Conservation (phyloP, 108 stramenopile genomes). For the Cyclotella sp. region DNA sequence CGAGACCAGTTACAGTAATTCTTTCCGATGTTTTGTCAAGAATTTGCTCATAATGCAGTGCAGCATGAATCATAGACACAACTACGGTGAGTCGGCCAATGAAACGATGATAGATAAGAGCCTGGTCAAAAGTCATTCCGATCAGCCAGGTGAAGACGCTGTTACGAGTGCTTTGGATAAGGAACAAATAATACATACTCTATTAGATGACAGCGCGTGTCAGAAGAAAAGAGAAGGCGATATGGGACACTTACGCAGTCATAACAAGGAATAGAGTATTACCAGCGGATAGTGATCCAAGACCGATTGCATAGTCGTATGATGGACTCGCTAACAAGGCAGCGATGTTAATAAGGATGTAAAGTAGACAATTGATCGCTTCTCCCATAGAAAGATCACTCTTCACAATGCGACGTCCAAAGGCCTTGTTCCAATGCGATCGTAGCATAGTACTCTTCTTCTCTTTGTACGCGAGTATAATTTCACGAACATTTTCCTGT, state of each 20-base stretch:
- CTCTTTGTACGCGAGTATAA: constrained; percentile 28
- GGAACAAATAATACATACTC: background rate
- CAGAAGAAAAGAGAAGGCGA: background rate
- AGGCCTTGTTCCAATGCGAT: constrained; percentile 7
- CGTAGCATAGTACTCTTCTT: constrained; percentile 28
- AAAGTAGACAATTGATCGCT: constrained; percentile 20
- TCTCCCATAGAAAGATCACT: constrained; percentile 20
- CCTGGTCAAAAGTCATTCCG: constrained; percentile 36
- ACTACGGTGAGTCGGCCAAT: constrained; percentile 30
- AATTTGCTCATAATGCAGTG: constrained; percentile 25
- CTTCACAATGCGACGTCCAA: constrained; percentile 13
- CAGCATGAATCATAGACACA: constrained; percentile 31
- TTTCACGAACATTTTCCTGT: constrained; percentile 7
- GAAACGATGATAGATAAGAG: constrained; percentile 37
- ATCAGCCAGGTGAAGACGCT: constrained; percentile 35
- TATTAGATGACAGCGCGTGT: background rate
- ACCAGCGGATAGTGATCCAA: constrained; percentile 41
- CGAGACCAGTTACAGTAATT: constrained; percentile 23
- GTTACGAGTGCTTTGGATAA: constrained; percentile 6
- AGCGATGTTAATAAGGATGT: constrained; percentile 16
- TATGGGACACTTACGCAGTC: constrained; percentile 10
- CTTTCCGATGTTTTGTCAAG: constrained; percentile 18
- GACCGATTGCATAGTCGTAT: constrained; percentile 28
- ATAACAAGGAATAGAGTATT: constrained; percentile 36
- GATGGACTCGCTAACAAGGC: constrained; percentile 25